Conservation (phyloP, 2,329 filamentous ascomycete species). For the Fusarium foetens region DNA sequence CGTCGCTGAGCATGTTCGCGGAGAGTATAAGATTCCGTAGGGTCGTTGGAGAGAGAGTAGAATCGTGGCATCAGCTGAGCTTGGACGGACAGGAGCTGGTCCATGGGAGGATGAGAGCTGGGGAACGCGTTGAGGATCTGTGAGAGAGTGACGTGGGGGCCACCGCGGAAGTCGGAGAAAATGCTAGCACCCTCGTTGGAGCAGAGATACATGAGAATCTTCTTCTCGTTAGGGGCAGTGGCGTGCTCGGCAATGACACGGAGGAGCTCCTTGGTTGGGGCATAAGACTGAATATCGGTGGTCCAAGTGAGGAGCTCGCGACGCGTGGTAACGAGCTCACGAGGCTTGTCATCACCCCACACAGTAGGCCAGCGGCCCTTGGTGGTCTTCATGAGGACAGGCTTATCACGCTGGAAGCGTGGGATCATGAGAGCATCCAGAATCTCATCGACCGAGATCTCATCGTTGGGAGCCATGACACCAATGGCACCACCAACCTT, state of each 20-base stretch:
- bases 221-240: constrained; percentile 82
- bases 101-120: constrained; percentile 87
- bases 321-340: constrained; percentile 89
- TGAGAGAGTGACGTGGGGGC: constrained; percentile 83
- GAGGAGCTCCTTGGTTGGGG: constrained; percentile 88
- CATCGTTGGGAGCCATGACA: constrained; percentile 87
- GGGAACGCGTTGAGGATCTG: constrained; percentile 94
- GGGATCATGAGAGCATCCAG: constrained; percentile 85
- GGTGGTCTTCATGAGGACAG: constrained; percentile 80
- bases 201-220: constrained; percentile 86
- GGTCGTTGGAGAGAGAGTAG: constrained; percentile 97
- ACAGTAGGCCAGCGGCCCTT: constrained; percentile 95
- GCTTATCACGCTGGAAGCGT: constrained; percentile 84
- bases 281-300: constrained; percentile 90
- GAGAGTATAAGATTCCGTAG: constrained; percentile 77
- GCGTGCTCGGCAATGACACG: constrained; percentile 88
- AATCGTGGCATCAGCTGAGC: constrained; percentile 96
- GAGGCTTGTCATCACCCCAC: constrained; percentile 89
- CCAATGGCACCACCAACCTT: constrained; percentile 97
- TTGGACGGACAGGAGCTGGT: constrained; percentile 80
- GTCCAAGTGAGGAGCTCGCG: constrained; percentile 96
- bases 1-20: constrained; percentile 78
- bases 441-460: constrained; percentile 80
- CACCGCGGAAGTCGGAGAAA: constrained; percentile 95
- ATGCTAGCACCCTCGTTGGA: constrained; percentile 89